Conservation (phyloP, 495 filamentous ascomycete species). For the Aspergillus haitiensis region DNA sequence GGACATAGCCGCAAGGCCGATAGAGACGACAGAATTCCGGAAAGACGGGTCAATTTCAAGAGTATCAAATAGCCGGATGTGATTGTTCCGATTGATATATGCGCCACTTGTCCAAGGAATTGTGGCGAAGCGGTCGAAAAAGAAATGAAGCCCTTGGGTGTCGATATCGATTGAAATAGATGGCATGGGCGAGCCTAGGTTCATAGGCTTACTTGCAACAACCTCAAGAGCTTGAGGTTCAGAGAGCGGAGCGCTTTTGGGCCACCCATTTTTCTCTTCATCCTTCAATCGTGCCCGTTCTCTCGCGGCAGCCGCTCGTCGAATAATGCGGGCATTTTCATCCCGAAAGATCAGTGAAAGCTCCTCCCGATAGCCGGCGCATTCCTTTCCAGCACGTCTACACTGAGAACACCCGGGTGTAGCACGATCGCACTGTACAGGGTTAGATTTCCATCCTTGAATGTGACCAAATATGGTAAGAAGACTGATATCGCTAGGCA, state of each 20-base stretch:
- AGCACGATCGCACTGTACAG: constrained; percentile 7
- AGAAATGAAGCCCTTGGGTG: constrained; percentile 5
- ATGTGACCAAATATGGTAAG: neutral
- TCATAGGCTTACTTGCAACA: neutral
- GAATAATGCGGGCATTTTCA: constrained; percentile 16
- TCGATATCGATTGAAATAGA: constrained; percentile 7
- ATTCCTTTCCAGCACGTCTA: constrained; percentile 11
- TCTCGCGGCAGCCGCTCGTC: constrained; percentile 7
- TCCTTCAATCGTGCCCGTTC: constrained; percentile 4
- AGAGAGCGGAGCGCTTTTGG: neutral
- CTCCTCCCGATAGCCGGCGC: constrained; percentile 13
- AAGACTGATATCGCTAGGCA: neutral
- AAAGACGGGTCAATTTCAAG: constrained; percentile 1
- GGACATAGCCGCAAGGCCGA: constrained; percentile 15
- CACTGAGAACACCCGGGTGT: constrained; percentile 12
- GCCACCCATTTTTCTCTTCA: neutral
- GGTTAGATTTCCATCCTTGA: neutral
- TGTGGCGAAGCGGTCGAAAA: constrained; percentile 8
- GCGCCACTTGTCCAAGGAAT: constrained; percentile 5
- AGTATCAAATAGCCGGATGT: neutral
- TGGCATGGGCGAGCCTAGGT: neutral
- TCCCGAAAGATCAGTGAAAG: constrained; percentile 7
- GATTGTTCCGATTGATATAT: neutral
- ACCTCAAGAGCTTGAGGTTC: neutral
- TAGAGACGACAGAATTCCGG: constrained; percentile 5